Conservation (phyloP, 2,329 filamentous ascomycete genomes). For the Xylariaceae sp. region DNA sequence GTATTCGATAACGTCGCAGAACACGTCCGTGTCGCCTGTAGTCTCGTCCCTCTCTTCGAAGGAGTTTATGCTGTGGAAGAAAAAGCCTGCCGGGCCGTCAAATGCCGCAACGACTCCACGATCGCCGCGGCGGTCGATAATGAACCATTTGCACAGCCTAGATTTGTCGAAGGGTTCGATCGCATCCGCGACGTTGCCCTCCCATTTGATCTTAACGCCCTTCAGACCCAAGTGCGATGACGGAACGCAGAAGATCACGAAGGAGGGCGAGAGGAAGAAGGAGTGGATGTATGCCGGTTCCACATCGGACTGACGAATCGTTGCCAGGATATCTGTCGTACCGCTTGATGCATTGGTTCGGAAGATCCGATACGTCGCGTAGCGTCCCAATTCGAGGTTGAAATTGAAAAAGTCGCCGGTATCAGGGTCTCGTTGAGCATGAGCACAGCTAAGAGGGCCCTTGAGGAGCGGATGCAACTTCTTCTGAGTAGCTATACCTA, state of each 20-base stretch:
- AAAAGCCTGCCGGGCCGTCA: slow-evolving; percentile 70
- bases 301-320: slow-evolving; percentile 53
- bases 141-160: slow-evolving; percentile 68
- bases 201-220: slow-evolving; percentile 65
- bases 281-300: slow-evolving; percentile 79
- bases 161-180: slow-evolving; percentile 64
- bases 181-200: slow-evolving; percentile 69
- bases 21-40: slow-evolving; percentile 51
- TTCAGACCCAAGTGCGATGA: slow-evolving; percentile 60
- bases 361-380: slow-evolving; percentile 70
- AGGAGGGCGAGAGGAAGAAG: slow-evolving; percentile 71
- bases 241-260: slow-evolving; percentile 74
- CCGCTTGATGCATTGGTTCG: slow-evolving; percentile 63
- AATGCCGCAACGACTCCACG: slow-evolving; percentile 71
- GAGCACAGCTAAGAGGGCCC: slow-evolving; percentile 69
- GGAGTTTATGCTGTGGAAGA: slow-evolving; percentile 79
- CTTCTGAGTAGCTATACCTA: slow-evolving; percentile 63
- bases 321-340: slow-evolving; percentile 71
- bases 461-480: slow-evolving; percentile 68
- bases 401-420: slow-evolving; percentile 82
- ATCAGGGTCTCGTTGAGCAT: slow-evolving; percentile 69
- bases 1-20: slow-evolving; percentile 68
- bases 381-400: slow-evolving; percentile 68
- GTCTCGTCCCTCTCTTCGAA: slow-evolving; percentile 62
- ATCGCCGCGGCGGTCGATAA: slow-evolving; percentile 67